phyloP scores from a whole-genome alignment of 192 early-diverging fungal species.

The Coemansia erecta region DNA sequence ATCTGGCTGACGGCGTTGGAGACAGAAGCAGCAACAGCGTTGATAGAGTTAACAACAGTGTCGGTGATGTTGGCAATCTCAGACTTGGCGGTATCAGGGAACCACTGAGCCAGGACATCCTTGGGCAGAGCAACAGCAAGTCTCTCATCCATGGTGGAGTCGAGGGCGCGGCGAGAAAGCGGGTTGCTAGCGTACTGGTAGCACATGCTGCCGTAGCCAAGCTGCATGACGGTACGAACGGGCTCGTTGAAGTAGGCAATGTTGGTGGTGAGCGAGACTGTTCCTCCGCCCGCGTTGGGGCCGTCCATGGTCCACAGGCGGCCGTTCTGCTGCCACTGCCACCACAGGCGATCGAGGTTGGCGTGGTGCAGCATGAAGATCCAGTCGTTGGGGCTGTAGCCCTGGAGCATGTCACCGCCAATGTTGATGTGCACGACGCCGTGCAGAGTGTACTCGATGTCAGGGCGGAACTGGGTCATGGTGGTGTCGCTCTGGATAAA shows the following conservation, averaged over 20 bases:
- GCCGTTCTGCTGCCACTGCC: conserved; percentile 50
- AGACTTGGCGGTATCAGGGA: conserved; percentile 37
- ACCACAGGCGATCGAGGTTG: conserved; percentile 55
- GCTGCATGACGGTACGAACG: conserved; percentile 49
- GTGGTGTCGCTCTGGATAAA: conserved; percentile 34
- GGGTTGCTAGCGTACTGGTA: conserved; percentile 50
- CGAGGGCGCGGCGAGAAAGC: conserved; percentile 26
- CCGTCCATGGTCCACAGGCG: conserved; percentile 46
- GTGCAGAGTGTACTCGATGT: conserved; percentile 52
- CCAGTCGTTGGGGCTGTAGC: conserved; percentile 53
- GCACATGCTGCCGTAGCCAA: conserved; percentile 55
- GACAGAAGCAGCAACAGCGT: background rate
- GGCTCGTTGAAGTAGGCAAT: conserved; percentile 43
- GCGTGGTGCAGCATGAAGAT: conserved; percentile 56
- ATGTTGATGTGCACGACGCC: conserved; percentile 50
- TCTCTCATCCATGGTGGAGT: conserved; percentile 7
- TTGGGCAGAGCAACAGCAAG: conserved; percentile 24
- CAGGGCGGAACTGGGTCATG: conserved; percentile 44
- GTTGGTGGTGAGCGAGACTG: conserved; percentile 24
- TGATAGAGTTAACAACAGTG: background rate
- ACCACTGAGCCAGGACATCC: conserved; percentile 30
- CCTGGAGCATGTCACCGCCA: conserved; percentile 54
- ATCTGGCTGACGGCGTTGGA: background rate
- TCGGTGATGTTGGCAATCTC: conserved; percentile 5
- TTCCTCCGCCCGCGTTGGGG: conserved; percentile 28